Base-by-base conservation (phyloP, 805 yeast genomes). In the Kockiozyma suomiensis region DNA sequence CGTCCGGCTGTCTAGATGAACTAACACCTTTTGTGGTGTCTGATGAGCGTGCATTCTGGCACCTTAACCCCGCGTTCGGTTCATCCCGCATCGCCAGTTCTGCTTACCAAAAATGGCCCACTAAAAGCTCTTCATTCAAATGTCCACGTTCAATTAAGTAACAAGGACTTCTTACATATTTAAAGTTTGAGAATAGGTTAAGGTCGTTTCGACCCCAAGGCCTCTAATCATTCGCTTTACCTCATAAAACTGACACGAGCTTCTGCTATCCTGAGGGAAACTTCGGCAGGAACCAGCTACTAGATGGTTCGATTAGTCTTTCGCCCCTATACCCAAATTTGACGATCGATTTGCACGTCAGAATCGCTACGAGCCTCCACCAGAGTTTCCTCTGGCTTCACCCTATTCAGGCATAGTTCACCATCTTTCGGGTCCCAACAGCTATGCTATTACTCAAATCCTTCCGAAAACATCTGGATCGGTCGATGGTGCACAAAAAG, bases 61-160 rank as follows among this genome's bases (percentile, higher is more conserved):
- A 73, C 76, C 72, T 73, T 72, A 72, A 73, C 76, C 72, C 72
- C 69, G 67, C 76, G 75, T 72, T 73, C 75, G 76, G 76, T 73
- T 73, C 76, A 73, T 73, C 76, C 76, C 76, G 76, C 78, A 74
- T 75, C 78, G 77, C 78, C 77, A 74, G 78, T 75, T 75, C 78
- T 75, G 78, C 78, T 73, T 75, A 75, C 78, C 78, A 75, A 74
- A 75, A 74, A 74, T 74, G 77, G 78, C 77, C 77, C 78, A 75
- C 77, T 74, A 74, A 72, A 74, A 74, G 76, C 76, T 75, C 76
- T 72, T 73, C 77, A 75, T 73, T 72, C 76, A 70, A 70, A 67
- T 68, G 73, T 71, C 76, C 75, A 73, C 75, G 75, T 74, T 74
- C 76, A 73, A 73, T 73, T 72, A 73, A 73, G 76, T 69, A 73